phyloP scores from a whole-genome alignment of 441 rosid species.

The Syzygium malaccense region DNA sequence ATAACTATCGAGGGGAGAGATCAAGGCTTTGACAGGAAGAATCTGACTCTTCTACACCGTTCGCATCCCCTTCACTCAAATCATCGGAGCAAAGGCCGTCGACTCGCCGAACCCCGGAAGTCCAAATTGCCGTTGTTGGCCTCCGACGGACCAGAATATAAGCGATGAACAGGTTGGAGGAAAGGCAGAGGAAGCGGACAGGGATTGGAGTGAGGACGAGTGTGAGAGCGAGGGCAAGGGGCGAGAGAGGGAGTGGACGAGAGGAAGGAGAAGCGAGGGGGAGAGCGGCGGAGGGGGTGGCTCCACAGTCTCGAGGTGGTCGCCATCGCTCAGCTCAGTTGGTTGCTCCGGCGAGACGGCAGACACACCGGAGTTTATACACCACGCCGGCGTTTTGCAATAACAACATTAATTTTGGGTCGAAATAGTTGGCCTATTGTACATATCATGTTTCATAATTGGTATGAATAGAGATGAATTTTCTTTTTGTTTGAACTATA shows the following conservation, averaged over 20 bases:
- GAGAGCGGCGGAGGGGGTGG: background rate
- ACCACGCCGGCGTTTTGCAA: background rate
- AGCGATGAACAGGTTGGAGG: background rate
- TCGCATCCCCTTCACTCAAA: background rate
- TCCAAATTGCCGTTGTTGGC: background rate
- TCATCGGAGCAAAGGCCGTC: background rate
- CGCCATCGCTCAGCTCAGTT: background rate
- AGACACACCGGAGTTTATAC: background rate
- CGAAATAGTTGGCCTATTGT: background rate
- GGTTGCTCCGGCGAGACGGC: background rate
- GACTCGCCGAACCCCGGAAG: background rate
- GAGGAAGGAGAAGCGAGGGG: background rate
- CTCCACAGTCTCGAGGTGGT: background rate
- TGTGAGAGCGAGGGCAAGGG: background rate
- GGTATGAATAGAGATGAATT: background rate
- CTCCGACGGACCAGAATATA: background rate
- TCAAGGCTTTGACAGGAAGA: slow-evolving; percentile 36
- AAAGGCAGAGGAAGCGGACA: background rate
- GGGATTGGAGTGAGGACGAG: background rate
- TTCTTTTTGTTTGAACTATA: too few species aligned
- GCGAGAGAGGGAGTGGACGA: background rate
- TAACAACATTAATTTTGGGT: background rate
- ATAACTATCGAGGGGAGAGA: slow-evolving; percentile 61
- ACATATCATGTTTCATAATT: background rate
- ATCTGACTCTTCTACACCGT: slow-evolving; percentile 19